A percentile compares a stretch with the other conserved stretches of the same genome.
Conservation (phyloP, 805 yeast genomes). For the Pichia occidentalis region DNA sequence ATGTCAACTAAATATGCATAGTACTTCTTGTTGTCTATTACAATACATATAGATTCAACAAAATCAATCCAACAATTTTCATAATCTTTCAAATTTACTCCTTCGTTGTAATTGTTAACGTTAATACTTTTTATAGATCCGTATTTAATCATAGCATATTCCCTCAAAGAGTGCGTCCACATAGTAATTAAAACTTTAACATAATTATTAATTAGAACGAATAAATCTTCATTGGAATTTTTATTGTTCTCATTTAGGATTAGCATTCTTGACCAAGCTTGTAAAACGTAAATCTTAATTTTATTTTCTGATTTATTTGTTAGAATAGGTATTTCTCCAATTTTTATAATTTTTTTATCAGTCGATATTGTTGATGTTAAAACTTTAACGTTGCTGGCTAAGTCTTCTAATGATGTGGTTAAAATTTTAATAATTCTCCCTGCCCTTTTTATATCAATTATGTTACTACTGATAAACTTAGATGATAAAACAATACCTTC, state of each 20-base stretch:
- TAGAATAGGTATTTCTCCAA: constrained; percentile 49
- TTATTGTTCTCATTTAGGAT: constrained; percentile 32
- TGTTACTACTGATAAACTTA: constrained; percentile 58
- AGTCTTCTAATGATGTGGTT: constrained; percentile 58
- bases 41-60: constrained; percentile 65
- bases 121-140: constrained; percentile 23
- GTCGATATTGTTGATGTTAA: constrained; percentile 24
- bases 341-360: constrained; percentile 34
- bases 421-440: constrained; percentile 58
- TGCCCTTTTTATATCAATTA: constrained; percentile 43
- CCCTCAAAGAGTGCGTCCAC: constrained; percentile 74
- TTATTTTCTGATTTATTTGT: constrained; percentile 43
- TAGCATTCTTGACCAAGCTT: constrained; percentile 59
- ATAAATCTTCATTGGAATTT: constrained; percentile 34
- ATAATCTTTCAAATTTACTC: constrained; percentile 40
- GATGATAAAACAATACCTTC: constrained; percentile 76
- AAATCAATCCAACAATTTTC: constrained; percentile 68
- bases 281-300: constrained; percentile 53
- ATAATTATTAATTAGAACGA: constrained; percentile 47
- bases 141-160: constrained; percentile 62
- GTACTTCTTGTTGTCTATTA: constrained; percentile 42
- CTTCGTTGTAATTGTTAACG: constrained; percentile 31
- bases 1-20: constrained; percentile 38
- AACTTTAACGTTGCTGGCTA: constrained; percentile 25
- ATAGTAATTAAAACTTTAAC: constrained; percentile 57